Evolutionary conservation across 176 grass and related monocot species (phyloP).

Genomic region (Oryza rufipogon): DNA sequence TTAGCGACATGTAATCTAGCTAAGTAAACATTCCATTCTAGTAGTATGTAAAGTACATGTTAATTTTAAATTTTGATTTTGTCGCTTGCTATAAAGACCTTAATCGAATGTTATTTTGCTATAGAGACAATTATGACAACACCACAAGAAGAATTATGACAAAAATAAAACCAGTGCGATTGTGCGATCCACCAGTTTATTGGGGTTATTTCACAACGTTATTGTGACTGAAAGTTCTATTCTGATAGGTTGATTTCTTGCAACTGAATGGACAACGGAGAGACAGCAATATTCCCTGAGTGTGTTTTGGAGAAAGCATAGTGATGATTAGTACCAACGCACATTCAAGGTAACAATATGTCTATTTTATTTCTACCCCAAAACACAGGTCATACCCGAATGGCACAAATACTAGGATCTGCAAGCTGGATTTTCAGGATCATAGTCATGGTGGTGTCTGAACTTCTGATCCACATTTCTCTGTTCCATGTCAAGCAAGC

Average conservation of each 20-base stretch:
- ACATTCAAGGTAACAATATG: not conserved
- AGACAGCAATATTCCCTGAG: not conserved
- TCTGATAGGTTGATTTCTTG: not conserved
- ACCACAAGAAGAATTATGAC: no score
- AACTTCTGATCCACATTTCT: constrained; percentile 25
- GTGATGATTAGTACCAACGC: not conserved
- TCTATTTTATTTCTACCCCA: not conserved
- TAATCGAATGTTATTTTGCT: not conserved
- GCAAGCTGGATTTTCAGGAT: constrained; percentile 46
- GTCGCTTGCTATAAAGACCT: not conserved
- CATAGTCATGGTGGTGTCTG: constrained; percentile 28
- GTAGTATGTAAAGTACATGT: not conserved
- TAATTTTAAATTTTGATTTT: not conserved
- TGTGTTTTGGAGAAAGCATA: not conserved
- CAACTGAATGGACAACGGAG: not conserved
- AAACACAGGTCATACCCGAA: not conserved
- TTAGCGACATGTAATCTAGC: not conserved
- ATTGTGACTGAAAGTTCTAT: not conserved
- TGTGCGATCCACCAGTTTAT: not conserved
- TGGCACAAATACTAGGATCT: not conserved
- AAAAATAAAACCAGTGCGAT: no score
- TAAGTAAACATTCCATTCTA: not conserved
- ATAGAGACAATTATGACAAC: not conserved
- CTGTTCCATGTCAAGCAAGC: constrained; percentile 49
- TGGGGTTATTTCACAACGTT: not conserved